These are phyloP conservation scores for Ogataea hybrid DNA, from an alignment of 1,139 yeast species.

Conservation along the genomic window DNA sequence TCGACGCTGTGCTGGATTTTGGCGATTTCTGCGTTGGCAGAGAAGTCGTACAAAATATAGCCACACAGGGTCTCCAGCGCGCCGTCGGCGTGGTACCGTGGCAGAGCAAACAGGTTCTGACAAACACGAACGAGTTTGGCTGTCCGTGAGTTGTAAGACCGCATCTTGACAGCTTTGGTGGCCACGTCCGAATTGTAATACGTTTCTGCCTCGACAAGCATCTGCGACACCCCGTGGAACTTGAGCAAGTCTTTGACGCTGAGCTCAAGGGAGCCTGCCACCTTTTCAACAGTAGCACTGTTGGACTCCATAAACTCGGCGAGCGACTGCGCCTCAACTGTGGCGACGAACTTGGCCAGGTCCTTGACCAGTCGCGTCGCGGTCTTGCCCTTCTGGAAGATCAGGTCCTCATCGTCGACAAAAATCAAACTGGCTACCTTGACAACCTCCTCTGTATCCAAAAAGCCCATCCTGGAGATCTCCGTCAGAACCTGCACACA, in stretches of 20 bases:
- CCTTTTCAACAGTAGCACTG: constrained; percentile 33
- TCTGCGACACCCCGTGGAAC: constrained; percentile 37
- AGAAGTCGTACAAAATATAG: constrained; percentile 43
- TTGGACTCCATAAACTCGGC: constrained; percentile 38
- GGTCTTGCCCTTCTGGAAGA: constrained; percentile 25
- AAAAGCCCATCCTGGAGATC: constrained; percentile 56
- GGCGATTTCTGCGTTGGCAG: constrained; percentile 30
- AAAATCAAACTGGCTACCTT: constrained; percentile 44
- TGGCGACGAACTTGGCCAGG: constrained; percentile 43
- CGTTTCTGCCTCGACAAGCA: constrained; percentile 36
- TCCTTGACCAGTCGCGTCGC: constrained; percentile 32
- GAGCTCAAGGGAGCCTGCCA: constrained; percentile 30
- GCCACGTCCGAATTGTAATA: constrained; percentile 27
- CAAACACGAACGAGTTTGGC: constrained; percentile 26
- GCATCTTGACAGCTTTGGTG: constrained; percentile 12
- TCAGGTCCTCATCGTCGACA: constrained; percentile 36
- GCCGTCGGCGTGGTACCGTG: constrained; percentile 28
- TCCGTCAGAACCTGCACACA: constrained; percentile 56
- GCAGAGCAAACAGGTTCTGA: constrained; percentile 29
- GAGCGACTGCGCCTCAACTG: constrained; percentile 36
- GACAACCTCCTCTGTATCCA: constrained; percentile 54
- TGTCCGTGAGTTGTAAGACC: constrained; percentile 12
- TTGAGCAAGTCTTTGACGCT: constrained; percentile 37
- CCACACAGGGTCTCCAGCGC: constrained; percentile 40
- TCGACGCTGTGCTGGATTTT: constrained; percentile 26